A percentile compares a stretch with the other conserved stretches of the same genome.
These are phyloP conservation scores for Aurantiochytrium sp. DNA, from an alignment of 108 stramenopile genomes.

Conservation along the genomic window DNA sequence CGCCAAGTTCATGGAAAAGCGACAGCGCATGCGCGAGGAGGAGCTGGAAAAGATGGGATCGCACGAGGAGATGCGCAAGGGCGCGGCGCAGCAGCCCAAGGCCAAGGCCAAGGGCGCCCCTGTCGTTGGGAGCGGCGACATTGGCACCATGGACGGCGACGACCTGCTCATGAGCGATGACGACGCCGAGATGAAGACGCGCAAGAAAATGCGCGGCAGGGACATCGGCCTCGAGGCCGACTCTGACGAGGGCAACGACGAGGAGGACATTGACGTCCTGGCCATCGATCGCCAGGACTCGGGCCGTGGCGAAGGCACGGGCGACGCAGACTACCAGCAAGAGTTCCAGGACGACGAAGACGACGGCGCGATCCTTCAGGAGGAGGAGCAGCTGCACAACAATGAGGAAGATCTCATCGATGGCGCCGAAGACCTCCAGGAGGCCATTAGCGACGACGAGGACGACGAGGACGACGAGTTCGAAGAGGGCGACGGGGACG, in stretches of 20 bases:
- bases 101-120: not conserved
- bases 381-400: not conserved
- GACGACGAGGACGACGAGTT: not conserved
- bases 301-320: constrained; percentile 8
- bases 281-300: constrained; percentile 7
- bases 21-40: constrained; percentile 27
- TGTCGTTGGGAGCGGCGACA: not conserved
- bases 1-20: not conserved
- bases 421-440: not conserved
- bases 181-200: not conserved
- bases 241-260: not conserved
- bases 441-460: constrained; percentile 5
- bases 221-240: not conserved
- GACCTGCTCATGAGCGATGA: constrained; percentile 14
- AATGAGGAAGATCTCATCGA: not conserved
- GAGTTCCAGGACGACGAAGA: constrained; percentile 22
- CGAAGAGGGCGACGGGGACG: not conserved
- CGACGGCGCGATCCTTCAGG: not conserved
- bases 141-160: not conserved
- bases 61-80: not conserved
- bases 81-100: not conserved
- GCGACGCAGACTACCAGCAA: constrained; percentile 16
- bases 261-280: not conserved
- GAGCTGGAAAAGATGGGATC: constrained; percentile 1
- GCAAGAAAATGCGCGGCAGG: not conserved